These are phyloP conservation scores for Candida qinlingensis DNA, from an alignment of 805 yeast genomes.

Conservation along the genomic window DNA sequence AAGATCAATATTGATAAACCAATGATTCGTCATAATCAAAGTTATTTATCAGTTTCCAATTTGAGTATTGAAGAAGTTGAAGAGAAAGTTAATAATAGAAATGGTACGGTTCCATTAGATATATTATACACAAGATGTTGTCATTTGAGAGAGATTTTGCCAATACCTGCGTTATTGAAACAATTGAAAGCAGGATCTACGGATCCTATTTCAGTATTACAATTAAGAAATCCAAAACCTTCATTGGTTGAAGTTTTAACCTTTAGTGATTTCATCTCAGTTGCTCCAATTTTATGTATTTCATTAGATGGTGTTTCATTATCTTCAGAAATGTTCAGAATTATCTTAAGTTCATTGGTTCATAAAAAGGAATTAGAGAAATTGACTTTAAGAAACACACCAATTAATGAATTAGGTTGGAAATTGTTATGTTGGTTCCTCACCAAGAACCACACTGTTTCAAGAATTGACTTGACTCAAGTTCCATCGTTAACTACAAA, in stretches of 20 bases:
- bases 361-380: slow-evolving; percentile 62
- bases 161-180: slow-evolving; percentile 83
- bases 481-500: slow-evolving; percentile 31
- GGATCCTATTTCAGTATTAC: slow-evolving; percentile 76
- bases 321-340: slow-evolving; percentile 69
- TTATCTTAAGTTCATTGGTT: slow-evolving; percentile 59
- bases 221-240: slow-evolving; percentile 80
- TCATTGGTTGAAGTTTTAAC: slow-evolving; percentile 83
- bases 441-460: slow-evolving; percentile 52
- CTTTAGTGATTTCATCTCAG: slow-evolving; percentile 79
- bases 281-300: slow-evolving; percentile 76
- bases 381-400: slow-evolving; percentile 73
- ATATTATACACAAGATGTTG: slow-evolving; percentile 87
- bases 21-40: slow-evolving; percentile 33
- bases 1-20: slow-evolving; percentile 39
- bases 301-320: slow-evolving; percentile 76
- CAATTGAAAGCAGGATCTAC: slow-evolving; percentile 70
- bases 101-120: slow-evolving; percentile 45
- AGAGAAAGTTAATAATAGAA: slow-evolving; percentile 22
- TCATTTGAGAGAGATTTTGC: slow-evolving; percentile 84
- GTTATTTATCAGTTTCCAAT: slow-evolving; percentile 24
- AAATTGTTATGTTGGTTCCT: slow-evolving; percentile 71
- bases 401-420: slow-evolving; percentile 77
- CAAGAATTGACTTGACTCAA: slow-evolving; percentile 64
- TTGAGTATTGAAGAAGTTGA: slow-evolving; percentile 13